Evolutionary conservation across 2,329 filamentous ascomycete genomes (phyloP).

Genomic region (Fusarium multiceps): DNA sequence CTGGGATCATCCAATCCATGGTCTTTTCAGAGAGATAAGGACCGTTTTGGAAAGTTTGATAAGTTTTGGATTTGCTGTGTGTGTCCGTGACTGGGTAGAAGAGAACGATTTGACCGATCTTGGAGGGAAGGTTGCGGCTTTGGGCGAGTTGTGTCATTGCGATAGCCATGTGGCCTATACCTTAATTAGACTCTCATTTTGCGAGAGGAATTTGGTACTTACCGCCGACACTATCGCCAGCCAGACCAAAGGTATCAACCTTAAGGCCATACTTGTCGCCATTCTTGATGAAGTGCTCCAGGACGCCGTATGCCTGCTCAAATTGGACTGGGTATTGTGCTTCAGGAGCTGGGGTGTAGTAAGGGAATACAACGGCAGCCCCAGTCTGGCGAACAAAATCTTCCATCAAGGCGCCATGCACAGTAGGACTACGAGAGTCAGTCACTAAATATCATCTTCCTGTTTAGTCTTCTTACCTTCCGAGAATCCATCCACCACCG

Average conservation of each 20-base stretch:
- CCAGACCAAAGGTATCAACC: slow-evolving; percentile 1
- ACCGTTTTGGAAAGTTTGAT: slow-evolving; percentile 21
- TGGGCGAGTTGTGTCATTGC: slow-evolving; percentile 22
- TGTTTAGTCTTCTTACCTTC: background rate
- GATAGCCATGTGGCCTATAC: slow-evolving; percentile 27
- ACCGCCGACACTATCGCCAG: slow-evolving; percentile 33
- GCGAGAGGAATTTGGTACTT: accelerated
- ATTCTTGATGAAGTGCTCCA: slow-evolving; percentile 16
- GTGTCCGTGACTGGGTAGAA: slow-evolving; percentile 33
- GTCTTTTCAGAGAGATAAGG: slow-evolving; percentile 31
- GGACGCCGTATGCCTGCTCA: slow-evolving; percentile 14
- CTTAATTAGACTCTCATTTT: background rate
- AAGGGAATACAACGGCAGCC: slow-evolving; percentile 24
- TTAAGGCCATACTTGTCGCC: slow-evolving; percentile 13
- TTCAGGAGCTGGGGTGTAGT: slow-evolving; percentile 27
- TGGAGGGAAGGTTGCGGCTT: background rate
- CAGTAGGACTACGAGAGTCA: slow-evolving; percentile 1
- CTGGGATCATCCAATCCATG: slow-evolving; percentile 33
- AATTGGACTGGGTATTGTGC: slow-evolving; percentile 31
- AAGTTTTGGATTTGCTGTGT: slow-evolving; percentile 14
- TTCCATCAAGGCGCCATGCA: slow-evolving; percentile 26
- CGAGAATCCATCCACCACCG: slow-evolving; percentile 30
- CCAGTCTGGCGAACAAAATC: slow-evolving; percentile 26
- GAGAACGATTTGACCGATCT: slow-evolving; percentile 12
- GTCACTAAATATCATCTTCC: accelerated